These are phyloP conservation scores for Coelastrella sp. DNA, from an alignment of 139 green algal genomes.

Conservation along the genomic window DNA sequence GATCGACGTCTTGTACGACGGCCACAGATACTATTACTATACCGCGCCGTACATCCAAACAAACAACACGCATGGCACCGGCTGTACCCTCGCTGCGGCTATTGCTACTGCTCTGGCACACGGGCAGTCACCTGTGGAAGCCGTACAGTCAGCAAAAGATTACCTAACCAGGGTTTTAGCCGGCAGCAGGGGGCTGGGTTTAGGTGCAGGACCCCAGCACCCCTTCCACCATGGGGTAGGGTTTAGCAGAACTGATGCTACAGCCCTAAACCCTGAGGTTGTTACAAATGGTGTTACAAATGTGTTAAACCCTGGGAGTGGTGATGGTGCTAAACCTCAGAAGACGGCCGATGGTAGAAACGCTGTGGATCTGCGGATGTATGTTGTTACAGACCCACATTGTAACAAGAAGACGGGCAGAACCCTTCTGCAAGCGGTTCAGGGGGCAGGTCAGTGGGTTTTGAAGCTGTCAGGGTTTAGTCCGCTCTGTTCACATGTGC, in stretches of 20 bases:
- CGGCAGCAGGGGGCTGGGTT: slow-evolving; percentile 60
- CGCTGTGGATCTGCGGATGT: slow-evolving; percentile 74
- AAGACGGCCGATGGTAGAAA: background rate
- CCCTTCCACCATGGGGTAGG: slow-evolving; percentile 84
- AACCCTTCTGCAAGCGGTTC: slow-evolving; percentile 66
- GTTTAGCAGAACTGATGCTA: slow-evolving; percentile 16
- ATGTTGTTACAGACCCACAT: slow-evolving; percentile 86
- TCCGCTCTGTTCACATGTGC: no score
- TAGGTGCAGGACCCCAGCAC: slow-evolving; percentile 81
- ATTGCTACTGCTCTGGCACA: slow-evolving; percentile 92
- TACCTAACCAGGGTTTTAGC: slow-evolving; percentile 81
- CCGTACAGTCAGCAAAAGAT: slow-evolving; percentile 73
- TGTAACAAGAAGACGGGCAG: slow-evolving; percentile 67
- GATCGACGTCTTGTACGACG: slow-evolving; percentile 93
- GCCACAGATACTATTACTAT: slow-evolving; percentile 67
- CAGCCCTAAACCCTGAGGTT: background rate
- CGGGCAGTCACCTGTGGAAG: slow-evolving; percentile 66
- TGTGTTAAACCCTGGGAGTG: no score
- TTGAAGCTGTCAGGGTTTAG: no score
- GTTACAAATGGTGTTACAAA: no score
- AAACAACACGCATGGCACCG: slow-evolving; percentile 94
- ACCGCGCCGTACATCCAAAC: slow-evolving; percentile 66
- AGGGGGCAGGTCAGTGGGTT: background rate
- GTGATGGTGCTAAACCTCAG: background rate
- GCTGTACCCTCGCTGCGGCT: slow-evolving; percentile 92